A percentile compares a stretch with the other conserved stretches of the same genome.
Evolutionary conservation across 305 asterid species (phyloP).

Genomic region (Fraxinus latifolia): DNA sequence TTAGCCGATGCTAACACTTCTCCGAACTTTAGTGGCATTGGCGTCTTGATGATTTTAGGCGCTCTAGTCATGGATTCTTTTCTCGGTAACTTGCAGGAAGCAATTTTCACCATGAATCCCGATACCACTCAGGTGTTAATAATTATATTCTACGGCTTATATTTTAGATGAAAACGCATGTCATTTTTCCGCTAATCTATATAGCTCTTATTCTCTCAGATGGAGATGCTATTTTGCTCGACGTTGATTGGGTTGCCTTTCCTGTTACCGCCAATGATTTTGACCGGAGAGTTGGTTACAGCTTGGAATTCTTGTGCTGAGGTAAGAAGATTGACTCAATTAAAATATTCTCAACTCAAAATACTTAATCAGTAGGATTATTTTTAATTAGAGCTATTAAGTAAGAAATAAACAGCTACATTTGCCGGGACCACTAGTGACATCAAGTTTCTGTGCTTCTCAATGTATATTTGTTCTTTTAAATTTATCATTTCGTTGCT

Average conservation of each 20-base stretch:
- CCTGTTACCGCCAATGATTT: slow-evolving; percentile 71
- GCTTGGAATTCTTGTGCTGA: slow-evolving; percentile 84
- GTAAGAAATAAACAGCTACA: background rate
- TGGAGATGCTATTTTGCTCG: slow-evolving; percentile 93
- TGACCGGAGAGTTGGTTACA: slow-evolving; percentile 72
- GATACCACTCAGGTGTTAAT: slow-evolving; percentile 71
- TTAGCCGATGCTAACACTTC: slow-evolving; percentile 81
- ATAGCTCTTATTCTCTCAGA: slow-evolving; percentile 32
- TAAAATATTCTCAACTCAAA: background rate
- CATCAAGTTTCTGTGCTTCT: background rate
- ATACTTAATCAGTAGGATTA: background rate
- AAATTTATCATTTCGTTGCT: background rate
- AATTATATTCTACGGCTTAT: background rate
- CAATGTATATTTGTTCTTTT: background rate
- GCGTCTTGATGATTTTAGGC: slow-evolving; percentile 70
- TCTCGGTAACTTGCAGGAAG: slow-evolving; percentile 85
- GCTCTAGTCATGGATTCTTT: slow-evolving; percentile 87
- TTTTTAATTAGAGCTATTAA: background rate
- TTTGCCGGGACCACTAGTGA: background rate
- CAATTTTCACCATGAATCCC: slow-evolving; percentile 76
- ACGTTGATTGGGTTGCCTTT: slow-evolving; percentile 86
- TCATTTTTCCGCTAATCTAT: background rate
- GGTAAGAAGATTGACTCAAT: slow-evolving; percentile 34
- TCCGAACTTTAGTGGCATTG: slow-evolving; percentile 77
- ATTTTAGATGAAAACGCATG: background rate